Conservation (phyloP, 768 basidiomycete species). For the Coprinellus micaceus region DNA sequence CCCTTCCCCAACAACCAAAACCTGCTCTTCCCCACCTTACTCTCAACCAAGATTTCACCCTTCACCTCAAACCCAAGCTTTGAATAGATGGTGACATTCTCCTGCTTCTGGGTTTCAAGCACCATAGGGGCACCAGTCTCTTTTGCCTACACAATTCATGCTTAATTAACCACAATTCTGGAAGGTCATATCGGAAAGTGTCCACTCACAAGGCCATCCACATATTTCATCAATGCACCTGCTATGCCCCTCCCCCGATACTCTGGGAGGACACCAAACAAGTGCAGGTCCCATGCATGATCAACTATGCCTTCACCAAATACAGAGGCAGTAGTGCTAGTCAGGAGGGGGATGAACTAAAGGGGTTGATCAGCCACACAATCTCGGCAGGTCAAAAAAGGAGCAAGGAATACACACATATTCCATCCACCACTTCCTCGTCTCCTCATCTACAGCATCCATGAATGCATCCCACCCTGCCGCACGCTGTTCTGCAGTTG, state of each 20-base stretch:
- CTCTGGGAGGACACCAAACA: slow-evolving; percentile 26
- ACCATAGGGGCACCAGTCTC: slow-evolving; percentile 16
- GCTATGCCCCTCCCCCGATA: slow-evolving; percentile 30
- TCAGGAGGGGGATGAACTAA: slow-evolving; percentile 22
- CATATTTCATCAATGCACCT: slow-evolving; percentile 21
- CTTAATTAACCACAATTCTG: background rate
- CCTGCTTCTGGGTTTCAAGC: slow-evolving; percentile 25
- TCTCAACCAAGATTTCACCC: slow-evolving; percentile 15
- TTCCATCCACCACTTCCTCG: slow-evolving; percentile 27
- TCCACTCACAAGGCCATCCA: slow-evolving; percentile 20
- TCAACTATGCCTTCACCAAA: slow-evolving; percentile 16
- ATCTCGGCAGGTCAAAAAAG: background rate
- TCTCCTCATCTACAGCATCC: slow-evolving; percentile 11
- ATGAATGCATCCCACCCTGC: slow-evolving; percentile 25
- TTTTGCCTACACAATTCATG: slow-evolving; percentile 16
- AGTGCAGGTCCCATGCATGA: slow-evolving; percentile 25
- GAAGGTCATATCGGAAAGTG: background rate
- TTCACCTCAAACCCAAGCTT: slow-evolving; percentile 18
- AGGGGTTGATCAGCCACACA: background rate
- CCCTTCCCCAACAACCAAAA: background rate
- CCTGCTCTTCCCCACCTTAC: background rate
- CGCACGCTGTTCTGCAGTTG: slow-evolving; percentile 27
- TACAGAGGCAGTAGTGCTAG: slow-evolving; percentile 12
- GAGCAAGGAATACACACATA: slow-evolving; percentile 17
- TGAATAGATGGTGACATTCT: slow-evolving; percentile 20